Conservation (phyloP, 129 eudicot genomes). For the Gnaphalium uliginosum region DNA sequence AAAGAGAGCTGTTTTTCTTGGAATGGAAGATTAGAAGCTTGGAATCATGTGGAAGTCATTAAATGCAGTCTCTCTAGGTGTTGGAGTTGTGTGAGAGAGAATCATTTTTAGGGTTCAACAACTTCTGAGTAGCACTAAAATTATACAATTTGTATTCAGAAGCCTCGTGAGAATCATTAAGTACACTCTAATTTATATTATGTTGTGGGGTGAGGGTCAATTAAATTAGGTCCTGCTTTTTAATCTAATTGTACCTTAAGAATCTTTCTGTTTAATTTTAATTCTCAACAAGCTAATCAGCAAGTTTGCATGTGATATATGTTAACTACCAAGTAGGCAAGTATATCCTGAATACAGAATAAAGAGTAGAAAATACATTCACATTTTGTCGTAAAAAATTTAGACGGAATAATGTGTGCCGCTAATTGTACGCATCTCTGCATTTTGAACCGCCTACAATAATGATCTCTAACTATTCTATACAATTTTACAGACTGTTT, state of each 20-base stretch:
- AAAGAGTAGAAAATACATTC: neutral
- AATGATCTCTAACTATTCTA: too few relatives aligned
- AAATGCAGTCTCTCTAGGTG: constrained; percentile 56
- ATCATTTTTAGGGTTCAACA: constrained; percentile 62
- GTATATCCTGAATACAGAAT: neutral
- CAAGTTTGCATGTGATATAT: constrained; percentile 42
- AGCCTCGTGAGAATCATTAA: constrained; percentile 52
- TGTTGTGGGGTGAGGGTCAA: constrained; percentile 9
- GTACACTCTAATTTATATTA: constrained; percentile 17
- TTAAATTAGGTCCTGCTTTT: constrained; percentile 28
- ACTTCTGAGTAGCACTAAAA: constrained; percentile 39
- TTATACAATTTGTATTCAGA: constrained; percentile 49
- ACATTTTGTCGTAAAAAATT: neutral
- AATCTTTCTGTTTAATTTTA: constrained; percentile 32
- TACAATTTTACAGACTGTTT: too few relatives aligned
- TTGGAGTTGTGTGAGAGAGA: constrained; percentile 38
- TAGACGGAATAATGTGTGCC: neutral
- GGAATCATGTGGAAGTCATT: constrained; percentile 98
- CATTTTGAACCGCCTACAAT: neutral
- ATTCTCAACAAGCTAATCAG: constrained; percentile 17
- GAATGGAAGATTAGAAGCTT: constrained; percentile 84
- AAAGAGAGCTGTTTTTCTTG: constrained; percentile 79
- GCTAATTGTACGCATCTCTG: neutral
- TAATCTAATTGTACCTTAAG: constrained; percentile 36
- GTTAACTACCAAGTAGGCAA: neutral